Evolutionary conservation across 768 basidiomycete species (phyloP), one percentile per base, ranked within the genome.

Genomic region (Trametes cubensis): DNA sequence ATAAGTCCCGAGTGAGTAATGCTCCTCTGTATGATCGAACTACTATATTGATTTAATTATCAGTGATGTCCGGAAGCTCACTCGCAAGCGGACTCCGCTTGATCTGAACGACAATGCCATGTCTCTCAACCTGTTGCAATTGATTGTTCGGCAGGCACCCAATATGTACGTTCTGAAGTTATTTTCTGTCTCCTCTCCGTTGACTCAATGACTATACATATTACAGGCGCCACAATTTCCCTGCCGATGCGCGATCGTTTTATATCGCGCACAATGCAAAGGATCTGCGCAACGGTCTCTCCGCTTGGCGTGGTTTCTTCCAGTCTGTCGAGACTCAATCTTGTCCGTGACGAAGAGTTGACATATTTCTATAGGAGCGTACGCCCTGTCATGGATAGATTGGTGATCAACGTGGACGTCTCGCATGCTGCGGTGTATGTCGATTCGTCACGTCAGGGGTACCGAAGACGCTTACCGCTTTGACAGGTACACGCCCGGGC

Each of bases 321-420:
- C 68, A 69, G 66, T 69, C 14, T 41, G 62, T 30, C 7, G 11
- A 3, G 4, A 14, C 15, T 2, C 42, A 8, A 1, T 30, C 4
- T 21, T 30, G 20, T 21, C 2, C 4, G 10, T 18, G 15, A 7
- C 5, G 5, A 10, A 18, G 23, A 0, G 40, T 14, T 34, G n/a
- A 18, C 5, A 26, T 30, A 39, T n/a, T 3, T 0, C 28, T 10
- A 15, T 38, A 70, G 69, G 66, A 67, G 66, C 56, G 69, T 70
- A 1, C 66, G 69, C 11, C 69, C 69, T 0, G 61, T 64, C 3
- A 30, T 61, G 5, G 50, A 38, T 0, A 45, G 47, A 11, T 53
- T 70, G 0, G 21, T 63, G 3, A 57, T 70, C 40, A 70, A 70
- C 40, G 52, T 70, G 28, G 65, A 70, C 39, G 60, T 65, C 2